Evolutionary conservation across 208 protist species (phyloP), one percentile per base, ranked within the genome.

Genomic region (Leishmania turanica): DNA sequence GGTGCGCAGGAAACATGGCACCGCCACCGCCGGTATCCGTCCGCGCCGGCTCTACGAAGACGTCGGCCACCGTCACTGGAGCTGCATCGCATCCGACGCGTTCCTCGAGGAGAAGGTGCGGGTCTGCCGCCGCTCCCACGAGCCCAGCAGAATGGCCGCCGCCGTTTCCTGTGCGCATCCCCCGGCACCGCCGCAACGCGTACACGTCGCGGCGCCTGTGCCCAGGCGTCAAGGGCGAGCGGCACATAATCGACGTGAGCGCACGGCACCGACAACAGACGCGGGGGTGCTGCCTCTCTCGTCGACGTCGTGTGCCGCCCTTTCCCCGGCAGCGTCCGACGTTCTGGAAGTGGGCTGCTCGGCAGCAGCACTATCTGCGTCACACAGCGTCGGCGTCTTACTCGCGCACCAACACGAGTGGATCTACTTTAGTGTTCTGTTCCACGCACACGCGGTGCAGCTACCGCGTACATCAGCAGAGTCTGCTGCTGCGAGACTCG

Each of bases 381-480:
- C 49, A 9, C 56, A 58, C 77, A n/a, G 81, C 45, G 86, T 93
- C 3, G 83, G 73, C 1, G 88, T 93, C 19, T 66, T 93, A 40
- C 71, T 93, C 1, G 64, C 89, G 7, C 76, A 86, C 58, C 64
- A 68, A 69, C 53, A 81, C 8, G 70, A 82, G 60, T 88, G 83
- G 73, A 47, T 84, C 1, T 91, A 77, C 73, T 93, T 91, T 62
- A 76, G 76, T 3, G 53, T 91, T 0, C 82, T 89, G 5, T 73
- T 83, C 60, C 84, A 90, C 72, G 54, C 68, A 0, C 78, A 86
- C 75, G 72, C 51, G 49, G 9, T 17, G 31, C 78, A 53, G 75
- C 66, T 17, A 34, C 78, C 62, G 65, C 31, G 8, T 9, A 24
- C 40, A 60, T 42, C 9, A 31, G 11, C 34, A 62, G 6, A 17